Conservation (phyloP, 2,329 filamentous ascomycete species). For the Alternaria triticina region DNA sequence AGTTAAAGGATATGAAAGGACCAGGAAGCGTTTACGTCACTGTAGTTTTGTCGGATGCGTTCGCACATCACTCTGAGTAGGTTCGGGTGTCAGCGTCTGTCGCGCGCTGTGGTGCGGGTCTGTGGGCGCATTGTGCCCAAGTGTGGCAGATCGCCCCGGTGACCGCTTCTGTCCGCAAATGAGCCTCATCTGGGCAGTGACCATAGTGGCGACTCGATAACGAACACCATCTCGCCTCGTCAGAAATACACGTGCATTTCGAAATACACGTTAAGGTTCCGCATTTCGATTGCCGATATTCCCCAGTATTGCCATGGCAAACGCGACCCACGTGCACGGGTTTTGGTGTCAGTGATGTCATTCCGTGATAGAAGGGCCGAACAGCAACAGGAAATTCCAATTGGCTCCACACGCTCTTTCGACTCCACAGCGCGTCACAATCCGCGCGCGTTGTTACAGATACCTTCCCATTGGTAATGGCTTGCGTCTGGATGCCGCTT, state of each 20-base stretch:
- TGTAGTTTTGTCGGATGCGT: not conserved
- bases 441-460: constrained; percentile 1
- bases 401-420: not conserved
- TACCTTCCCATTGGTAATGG: constrained; percentile 19
- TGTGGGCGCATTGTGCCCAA: not conserved
- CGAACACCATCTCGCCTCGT: not conserved
- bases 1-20: not conserved
- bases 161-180: not conserved
- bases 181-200: not conserved
- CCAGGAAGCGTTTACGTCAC: not conserved
- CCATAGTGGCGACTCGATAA: not conserved
- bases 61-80: not conserved
- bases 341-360: not conserved
- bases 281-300: constrained; percentile 1
- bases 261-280: not conserved
- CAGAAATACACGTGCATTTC: not conserved
- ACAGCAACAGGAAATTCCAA: not conserved
- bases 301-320: constrained; percentile 1
- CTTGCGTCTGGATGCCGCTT: constrained; percentile 18
- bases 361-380: not conserved
- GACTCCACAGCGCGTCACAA: constrained; percentile 18
- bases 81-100: not conserved
- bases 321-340: not conserved
- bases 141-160: not conserved
- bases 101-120: not conserved